Evolutionary conservation across 225 moss, liverwort and hornwort genomes (phyloP), one percentile per base, ranked within the genome.

Genomic region (Neckera pumila): DNA sequence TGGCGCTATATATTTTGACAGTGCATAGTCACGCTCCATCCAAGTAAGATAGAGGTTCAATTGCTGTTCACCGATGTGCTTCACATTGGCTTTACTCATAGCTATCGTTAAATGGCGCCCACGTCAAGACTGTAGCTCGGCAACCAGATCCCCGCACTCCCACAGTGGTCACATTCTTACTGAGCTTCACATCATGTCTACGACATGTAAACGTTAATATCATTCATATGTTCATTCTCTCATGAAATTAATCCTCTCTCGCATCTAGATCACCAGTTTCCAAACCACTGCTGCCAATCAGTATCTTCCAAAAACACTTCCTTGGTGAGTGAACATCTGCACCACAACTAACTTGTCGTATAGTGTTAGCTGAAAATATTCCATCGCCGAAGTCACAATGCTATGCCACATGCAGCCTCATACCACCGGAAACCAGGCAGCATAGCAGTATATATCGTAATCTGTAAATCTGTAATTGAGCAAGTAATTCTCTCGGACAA

Each of bases 221-320:
- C 88, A 83, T 88, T 88, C 88, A 91, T 76, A 12, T 61, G 86
- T 83, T 88, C 78, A 70, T 17, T 80, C 85, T 79, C 80, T 87
- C 87, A 85, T 79, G 84, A 79, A 69, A 69, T 40, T 40, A 25
- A 58, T 71, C 38, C 34, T 79, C 79, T 56, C 58, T 31, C 12
- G 74, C 84, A 83, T 63, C 27, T 58, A 34, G 15, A 56, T 54
- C 14, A 54, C 56, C 45, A 61, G 25, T 45, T 74, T 75, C 61
- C 47, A 49, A 85, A 74, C n/a, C 47, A 71, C 61, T 49, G 42
- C 65, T 86, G 80, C 33, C 25, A 57, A 59, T 79, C 23, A 58
- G 23, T 80, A 45, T 80, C 70, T 58, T 69, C 78, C 45, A 58
- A 45, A 80, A 36, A 86, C 57, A 42, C 31, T 42, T 36, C 25